Conservation (phyloP, 1,139 yeast species). For the Suhomyces coccinellae region DNA sequence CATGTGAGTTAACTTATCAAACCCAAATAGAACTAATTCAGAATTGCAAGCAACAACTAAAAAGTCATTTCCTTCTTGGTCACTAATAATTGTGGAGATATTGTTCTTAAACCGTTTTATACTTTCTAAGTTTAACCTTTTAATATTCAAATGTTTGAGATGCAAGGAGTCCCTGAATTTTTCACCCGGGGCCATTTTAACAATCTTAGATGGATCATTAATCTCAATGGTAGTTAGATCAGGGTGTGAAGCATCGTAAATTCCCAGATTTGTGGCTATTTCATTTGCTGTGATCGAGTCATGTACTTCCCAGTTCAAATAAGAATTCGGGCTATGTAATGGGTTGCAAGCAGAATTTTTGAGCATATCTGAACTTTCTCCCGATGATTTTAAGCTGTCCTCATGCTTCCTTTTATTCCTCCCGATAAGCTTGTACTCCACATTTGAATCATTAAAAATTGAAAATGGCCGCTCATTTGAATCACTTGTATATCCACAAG, state of each 20-base stretch:
- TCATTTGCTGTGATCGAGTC: conserved; percentile 13
- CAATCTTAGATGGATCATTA: conserved; percentile 24
- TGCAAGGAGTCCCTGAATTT: conserved; percentile 32
- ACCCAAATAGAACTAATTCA: conserved; percentile 30
- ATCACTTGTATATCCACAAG: neutral
- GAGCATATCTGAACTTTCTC: too few species aligned
- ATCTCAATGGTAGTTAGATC: conserved; percentile 19
- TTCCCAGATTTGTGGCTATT: conserved; percentile 13
- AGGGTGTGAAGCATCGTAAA: conserved; percentile 20
- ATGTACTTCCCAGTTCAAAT: conserved; percentile 29
- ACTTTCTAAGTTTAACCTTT: conserved; percentile 22
- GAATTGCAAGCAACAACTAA: conserved; percentile 33
- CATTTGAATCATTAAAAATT: neutral
- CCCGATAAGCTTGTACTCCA: neutral
- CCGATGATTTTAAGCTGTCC: too few species aligned
- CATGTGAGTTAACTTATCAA: conserved; percentile 24
- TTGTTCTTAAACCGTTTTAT: conserved; percentile 40
- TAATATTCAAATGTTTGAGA: conserved; percentile 26
- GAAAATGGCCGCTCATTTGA: neutral
- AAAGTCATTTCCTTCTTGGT: conserved; percentile 18
- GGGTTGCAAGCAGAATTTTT: conserved; percentile 18
- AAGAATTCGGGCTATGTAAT: conserved; percentile 26
- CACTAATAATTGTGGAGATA: conserved; percentile 13
- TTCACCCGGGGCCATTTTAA: conserved; percentile 31
- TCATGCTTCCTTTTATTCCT: neutral